A percentile compares a stretch with the other conserved stretches of the same genome.
Conservation (phyloP, 73 alveolate species). For the Tetrahymena borealis region DNA sequence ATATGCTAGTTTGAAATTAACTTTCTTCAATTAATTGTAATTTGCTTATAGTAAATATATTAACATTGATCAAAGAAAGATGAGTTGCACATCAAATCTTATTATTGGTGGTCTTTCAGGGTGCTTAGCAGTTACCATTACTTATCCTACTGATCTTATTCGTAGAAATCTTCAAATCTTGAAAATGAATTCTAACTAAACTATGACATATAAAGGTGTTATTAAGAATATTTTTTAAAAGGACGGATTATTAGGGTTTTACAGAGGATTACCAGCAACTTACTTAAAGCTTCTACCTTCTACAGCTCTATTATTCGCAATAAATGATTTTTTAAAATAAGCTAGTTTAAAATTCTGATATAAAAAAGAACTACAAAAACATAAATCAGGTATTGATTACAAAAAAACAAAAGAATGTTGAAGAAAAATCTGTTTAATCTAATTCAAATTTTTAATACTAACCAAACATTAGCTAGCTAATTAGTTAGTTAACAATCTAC, state of each 20-base stretch:
- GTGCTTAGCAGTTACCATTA: conserved; percentile 28
- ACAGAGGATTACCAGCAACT: conserved; percentile 30
- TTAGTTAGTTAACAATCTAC: too few relatives aligned
- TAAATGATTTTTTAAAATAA: conserved; percentile 21
- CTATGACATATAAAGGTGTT: not conserved
- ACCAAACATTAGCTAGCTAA: too few relatives aligned
- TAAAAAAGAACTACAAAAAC: not conserved
- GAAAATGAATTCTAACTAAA: not conserved
- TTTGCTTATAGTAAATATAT: not conserved
- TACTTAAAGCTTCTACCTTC: conserved; percentile 30
- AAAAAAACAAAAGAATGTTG: not conserved
- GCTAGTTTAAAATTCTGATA: not conserved
- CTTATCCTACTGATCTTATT: conserved; percentile 37
- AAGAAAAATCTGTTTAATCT: not conserved
- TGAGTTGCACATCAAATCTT: not conserved
- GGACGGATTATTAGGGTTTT: conserved; percentile 8
- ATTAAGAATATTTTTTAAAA: conserved; percentile 6
- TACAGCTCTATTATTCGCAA: conserved; percentile 24
- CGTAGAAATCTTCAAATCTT: conserved; percentile 19
- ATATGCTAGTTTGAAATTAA: conserved; percentile 20
- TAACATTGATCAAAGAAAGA: not conserved
- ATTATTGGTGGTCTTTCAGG: conserved; percentile 35
- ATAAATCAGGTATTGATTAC: not conserved
- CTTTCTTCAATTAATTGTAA: conserved; percentile 8
- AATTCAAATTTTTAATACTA: too few relatives aligned